These are phyloP conservation scores for Ogataea kodamae DNA, from an alignment of 805 yeast species.

Conservation along the genomic window DNA sequence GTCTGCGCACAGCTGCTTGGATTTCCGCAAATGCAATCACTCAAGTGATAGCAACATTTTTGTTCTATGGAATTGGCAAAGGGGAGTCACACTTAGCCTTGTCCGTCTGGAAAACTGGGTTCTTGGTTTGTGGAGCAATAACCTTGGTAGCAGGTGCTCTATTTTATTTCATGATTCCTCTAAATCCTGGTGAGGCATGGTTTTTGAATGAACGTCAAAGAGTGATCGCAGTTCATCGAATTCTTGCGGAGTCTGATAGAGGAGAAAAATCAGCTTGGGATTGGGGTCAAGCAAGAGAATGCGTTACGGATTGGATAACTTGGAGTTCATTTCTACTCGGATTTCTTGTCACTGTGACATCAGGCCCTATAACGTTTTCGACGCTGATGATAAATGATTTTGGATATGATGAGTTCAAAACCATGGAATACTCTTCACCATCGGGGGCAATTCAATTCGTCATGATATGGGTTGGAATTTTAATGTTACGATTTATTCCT, in stretches of 20 bases:
- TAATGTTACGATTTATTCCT: constrained; percentile 21
- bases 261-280: constrained; percentile 30
- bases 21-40: constrained; percentile 43
- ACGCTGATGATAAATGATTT: constrained; percentile 29
- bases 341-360: constrained; percentile 36
- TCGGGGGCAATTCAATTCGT: constrained; percentile 32
- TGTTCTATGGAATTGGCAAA: constrained; percentile 53
- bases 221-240: constrained; percentile 32
- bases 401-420: constrained; percentile 31
- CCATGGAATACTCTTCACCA: constrained; percentile 28
- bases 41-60: constrained; percentile 44
- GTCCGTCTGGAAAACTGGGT: constrained; percentile 56
- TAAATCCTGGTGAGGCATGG: constrained; percentile 46
- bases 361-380: constrained; percentile 38
- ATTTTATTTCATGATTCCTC: constrained; percentile 51
- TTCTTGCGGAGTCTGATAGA: constrained; percentile 18
- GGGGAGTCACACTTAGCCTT: background rate
- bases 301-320: constrained; percentile 20
- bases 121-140: constrained; percentile 55
- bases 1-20: constrained; percentile 28
- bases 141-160: constrained; percentile 50
- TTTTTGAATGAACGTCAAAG: constrained; percentile 36
- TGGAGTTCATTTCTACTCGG: constrained; percentile 22
- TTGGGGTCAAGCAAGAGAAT: constrained; percentile 20
- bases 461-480: constrained; percentile 27